A percentile compares a stretch with the other conserved stretches of the same genome.
Conservation (phyloP, 257 asterid species). For the Plantago ovata region DNA sequence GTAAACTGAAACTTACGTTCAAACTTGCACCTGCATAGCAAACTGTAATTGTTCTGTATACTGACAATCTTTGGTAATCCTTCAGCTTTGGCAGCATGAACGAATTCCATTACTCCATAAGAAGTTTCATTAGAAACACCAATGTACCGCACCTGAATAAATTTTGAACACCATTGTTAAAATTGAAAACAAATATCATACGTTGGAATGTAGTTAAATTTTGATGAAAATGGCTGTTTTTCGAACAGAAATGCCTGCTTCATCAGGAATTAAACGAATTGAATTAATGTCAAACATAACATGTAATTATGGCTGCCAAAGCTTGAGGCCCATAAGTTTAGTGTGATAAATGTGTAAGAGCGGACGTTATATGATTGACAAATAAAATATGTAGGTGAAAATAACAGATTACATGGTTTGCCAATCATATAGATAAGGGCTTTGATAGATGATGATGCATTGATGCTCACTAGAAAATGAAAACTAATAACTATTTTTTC, state of each 20-base stretch:
- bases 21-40: constrained; percentile 73
- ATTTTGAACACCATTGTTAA: constrained; percentile 11
- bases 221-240: constrained; percentile 1
- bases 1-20: constrained; percentile 51
- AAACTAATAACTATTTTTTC: too few relatives aligned
- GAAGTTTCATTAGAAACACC: constrained; percentile 97
- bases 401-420: too few relatives aligned
- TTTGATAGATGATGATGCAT: too few relatives aligned
- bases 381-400: too few relatives aligned
- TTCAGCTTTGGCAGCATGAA: constrained; percentile 79
- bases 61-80: constrained; percentile 93
- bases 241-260: not conserved
- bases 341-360: too few relatives aligned
- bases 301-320: not conserved
- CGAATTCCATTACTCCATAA: constrained; percentile 91
- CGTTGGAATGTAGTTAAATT: not conserved
- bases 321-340: too few relatives aligned
- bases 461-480: too few relatives aligned
- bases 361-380: too few relatives aligned
- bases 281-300: constrained; percentile 13
- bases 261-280: not conserved
- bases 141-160: constrained; percentile 75
- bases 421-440: too few relatives aligned
- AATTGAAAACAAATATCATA: constrained; percentile 7
- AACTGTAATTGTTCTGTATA: constrained; percentile 80